Evolutionary conservation across 1,284 basidiomycete species (phyloP).

Genomic region (Sporisorium scitamineum): DNA sequence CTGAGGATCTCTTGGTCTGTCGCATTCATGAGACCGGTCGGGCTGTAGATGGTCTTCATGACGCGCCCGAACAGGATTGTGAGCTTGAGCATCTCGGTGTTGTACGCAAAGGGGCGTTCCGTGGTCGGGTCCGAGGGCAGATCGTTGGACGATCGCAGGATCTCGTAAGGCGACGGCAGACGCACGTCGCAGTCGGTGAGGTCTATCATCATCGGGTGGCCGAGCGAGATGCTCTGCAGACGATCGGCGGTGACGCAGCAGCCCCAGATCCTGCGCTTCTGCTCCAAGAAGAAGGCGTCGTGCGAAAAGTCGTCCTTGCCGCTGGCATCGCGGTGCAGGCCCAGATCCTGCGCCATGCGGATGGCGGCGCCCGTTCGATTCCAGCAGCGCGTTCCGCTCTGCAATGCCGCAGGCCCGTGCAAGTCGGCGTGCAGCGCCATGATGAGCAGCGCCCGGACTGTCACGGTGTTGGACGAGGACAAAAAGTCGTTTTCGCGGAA

Average conservation of each 20-base stretch:
- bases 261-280: constrained; percentile 64
- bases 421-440: constrained; percentile 78
- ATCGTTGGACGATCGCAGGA: constrained; percentile 55
- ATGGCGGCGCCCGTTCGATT: constrained; percentile 65
- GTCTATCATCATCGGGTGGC: constrained; percentile 63
- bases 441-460: constrained; percentile 89
- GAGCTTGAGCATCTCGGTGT: constrained; percentile 67
- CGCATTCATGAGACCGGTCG: constrained; percentile 65
- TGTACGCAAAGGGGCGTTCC: constrained; percentile 62
- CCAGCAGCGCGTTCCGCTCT: constrained; percentile 68
- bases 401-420: constrained; percentile 69
- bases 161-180: constrained; percentile 61
- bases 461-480: constrained; percentile 84
- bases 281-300: constrained; percentile 61
- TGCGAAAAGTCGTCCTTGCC: constrained; percentile 58
- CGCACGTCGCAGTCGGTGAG: constrained; percentile 66
- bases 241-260: constrained; percentile 65
- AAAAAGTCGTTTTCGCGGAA: constrained; percentile 86
- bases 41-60: constrained; percentile 67
- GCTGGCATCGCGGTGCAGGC: constrained; percentile 62
- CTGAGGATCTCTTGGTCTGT: constrained; percentile 63
- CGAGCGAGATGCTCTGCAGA: constrained; percentile 56
- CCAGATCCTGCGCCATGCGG: constrained; percentile 66
- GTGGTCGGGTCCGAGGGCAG: constrained; percentile 45
- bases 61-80: constrained; percentile 65